Conservation (phyloP, 2,329 filamentous ascomycete genomes). For the Cytospora schulzeri region DNA sequence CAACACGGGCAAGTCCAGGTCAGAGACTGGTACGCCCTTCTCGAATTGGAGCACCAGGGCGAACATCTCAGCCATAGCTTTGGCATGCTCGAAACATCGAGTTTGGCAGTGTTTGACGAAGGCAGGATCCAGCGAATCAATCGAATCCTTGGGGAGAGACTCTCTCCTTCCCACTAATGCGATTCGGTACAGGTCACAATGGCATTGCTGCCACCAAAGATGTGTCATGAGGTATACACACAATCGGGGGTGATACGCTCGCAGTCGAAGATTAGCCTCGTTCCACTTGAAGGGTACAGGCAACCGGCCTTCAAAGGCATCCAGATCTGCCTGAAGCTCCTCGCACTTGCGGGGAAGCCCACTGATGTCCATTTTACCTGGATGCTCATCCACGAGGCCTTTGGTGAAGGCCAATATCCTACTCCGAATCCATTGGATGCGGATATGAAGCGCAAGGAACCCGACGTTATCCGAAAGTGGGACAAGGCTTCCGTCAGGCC, state of each 20-base stretch:
- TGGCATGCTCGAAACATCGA: conserved; percentile 56
- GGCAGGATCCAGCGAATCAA: conserved; percentile 49
- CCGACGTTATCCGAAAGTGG: conserved; percentile 56
- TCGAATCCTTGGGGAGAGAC: conserved; percentile 46
- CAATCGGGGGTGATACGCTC: conserved; percentile 58
- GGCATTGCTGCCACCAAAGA: conserved; percentile 61
- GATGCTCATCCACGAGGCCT: conserved; percentile 44
- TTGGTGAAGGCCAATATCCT: conserved; percentile 58
- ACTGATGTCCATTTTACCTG: conserved; percentile 43
- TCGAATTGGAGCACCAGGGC: conserved; percentile 53
- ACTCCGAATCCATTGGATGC: conserved; percentile 57
- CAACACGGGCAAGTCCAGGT: conserved; percentile 58
- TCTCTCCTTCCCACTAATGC: conserved; percentile 55
- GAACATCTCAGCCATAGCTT: conserved; percentile 59
- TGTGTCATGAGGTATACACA: conserved; percentile 64
- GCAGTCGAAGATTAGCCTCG: conserved; percentile 56
- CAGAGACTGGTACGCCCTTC: conserved; percentile 53
- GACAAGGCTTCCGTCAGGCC: conserved; percentile 45
- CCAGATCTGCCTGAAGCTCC: conserved; percentile 48
- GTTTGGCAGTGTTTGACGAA: conserved; percentile 53
- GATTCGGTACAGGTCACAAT: conserved; percentile 59
- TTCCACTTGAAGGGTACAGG: conserved; percentile 61
- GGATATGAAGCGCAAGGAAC: conserved; percentile 58
- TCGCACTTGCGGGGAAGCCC: conserved; percentile 50
- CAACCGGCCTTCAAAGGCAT: conserved; percentile 54